Percentiles rank a stretch among this genome's conserved stretches.
phyloP scores from a whole-genome alignment of 805 yeast species.

The Saturnispora serradocipensis region DNA sequence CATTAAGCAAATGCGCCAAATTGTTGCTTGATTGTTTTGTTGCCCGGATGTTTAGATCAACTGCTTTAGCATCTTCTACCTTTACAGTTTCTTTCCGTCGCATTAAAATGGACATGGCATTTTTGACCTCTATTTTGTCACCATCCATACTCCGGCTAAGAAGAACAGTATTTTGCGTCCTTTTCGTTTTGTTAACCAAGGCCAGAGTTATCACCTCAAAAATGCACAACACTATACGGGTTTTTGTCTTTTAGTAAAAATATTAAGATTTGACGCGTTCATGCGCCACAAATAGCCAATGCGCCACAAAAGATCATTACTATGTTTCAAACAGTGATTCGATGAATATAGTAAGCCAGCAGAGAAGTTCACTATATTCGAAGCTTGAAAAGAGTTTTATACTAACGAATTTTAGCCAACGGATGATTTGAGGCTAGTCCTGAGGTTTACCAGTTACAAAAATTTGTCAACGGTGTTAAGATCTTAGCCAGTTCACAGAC shows the following conservation, averaged over 20 bases:
- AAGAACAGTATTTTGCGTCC: not conserved
- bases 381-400: too few species aligned
- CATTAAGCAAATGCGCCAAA: not conserved
- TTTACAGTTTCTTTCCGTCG: not conserved
- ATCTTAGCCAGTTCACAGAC: not conserved
- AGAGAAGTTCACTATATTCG: too few species aligned
- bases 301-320: not conserved
- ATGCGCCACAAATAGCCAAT: not conserved
- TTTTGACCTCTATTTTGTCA: not conserved
- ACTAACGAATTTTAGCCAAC: not conserved
- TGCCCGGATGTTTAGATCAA: not conserved
- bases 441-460: not conserved
- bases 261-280: not conserved
- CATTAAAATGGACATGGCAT: conserved; percentile 8
- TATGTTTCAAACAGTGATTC: too few species aligned
- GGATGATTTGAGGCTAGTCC: not conserved
- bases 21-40: not conserved
- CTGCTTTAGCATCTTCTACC: not conserved
- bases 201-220: not conserved
- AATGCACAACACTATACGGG: not conserved
- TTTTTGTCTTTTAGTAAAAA: not conserved
- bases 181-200: not conserved
- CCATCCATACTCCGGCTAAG: not conserved
- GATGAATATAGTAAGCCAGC: too few species aligned
- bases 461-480: conserved; percentile 6